Conservation (phyloP, 2,329 filamentous ascomycete species). For the Fusarium sp. region DNA sequence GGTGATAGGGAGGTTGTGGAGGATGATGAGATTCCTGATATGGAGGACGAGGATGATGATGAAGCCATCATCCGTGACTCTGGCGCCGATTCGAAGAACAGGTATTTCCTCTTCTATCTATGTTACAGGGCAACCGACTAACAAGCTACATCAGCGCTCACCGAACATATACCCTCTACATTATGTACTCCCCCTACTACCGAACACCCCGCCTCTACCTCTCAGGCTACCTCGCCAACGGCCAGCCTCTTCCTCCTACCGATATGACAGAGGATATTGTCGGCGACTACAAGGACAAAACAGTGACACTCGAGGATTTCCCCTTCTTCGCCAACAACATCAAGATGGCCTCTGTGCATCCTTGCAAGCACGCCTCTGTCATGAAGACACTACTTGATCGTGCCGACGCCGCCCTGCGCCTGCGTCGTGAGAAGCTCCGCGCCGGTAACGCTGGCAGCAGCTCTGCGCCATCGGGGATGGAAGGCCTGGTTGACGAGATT, state of each 20-base stretch:
- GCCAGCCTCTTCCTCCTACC: slow-evolving; percentile 84
- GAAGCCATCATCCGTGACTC: slow-evolving; percentile 94
- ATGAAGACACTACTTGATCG: slow-evolving; percentile 98
- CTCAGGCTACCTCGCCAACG: slow-evolving; percentile 86
- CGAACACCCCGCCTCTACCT: slow-evolving; percentile 95
- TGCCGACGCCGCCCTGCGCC: slow-evolving; percentile 91
- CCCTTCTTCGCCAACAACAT: slow-evolving; percentile 92
- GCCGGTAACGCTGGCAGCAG: slow-evolving; percentile 58
- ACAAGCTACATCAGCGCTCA: slow-evolving; percentile 71
- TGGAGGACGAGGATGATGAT: slow-evolving; percentile 98
- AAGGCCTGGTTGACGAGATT: slow-evolving; percentile 88
- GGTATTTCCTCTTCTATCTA: slow-evolving; percentile 54
- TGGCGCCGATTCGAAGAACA: slow-evolving; percentile 62
- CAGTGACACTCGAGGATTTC: slow-evolving; percentile 97
- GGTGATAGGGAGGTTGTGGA: slow-evolving; percentile 80
- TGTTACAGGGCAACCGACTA: neutral
- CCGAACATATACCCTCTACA: slow-evolving; percentile 98
- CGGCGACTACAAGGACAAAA: slow-evolving; percentile 98
- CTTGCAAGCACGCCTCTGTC: slow-evolving; percentile 96
- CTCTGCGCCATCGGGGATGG: slow-evolving; percentile 71
- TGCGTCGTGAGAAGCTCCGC: slow-evolving; percentile 86
- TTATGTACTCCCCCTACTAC: slow-evolving; percentile 97
- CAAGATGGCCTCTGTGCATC: slow-evolving; percentile 97
- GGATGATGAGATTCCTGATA: slow-evolving; percentile 92
- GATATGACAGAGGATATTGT: slow-evolving; percentile 98